Base-by-base conservation (phyloP, 2,329 filamentous ascomycete species). In the Lasiodiplodia hormozganensis region DNA sequence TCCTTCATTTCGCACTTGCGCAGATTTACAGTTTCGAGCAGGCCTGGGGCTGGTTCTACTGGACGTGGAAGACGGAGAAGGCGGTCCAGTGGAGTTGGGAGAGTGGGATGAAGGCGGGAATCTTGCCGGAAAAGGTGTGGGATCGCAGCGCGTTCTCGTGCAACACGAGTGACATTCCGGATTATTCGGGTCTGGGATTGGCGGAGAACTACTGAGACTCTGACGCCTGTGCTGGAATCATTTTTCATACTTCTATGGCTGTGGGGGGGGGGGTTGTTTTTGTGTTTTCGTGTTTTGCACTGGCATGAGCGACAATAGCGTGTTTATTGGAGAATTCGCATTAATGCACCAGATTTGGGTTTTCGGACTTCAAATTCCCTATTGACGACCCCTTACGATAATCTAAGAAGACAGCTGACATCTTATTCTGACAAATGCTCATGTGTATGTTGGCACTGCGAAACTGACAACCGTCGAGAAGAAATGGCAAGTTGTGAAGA, bases 31-130 rank as follows among this genome's bases (percentile, higher is more conserved):
- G 90, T 69, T 99, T 98, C 76, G 95, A 98, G 80, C 89, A 90
- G 71, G 93, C 92, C 6, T 96, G 92, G 90, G 96, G 96, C 60
- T 99, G 96, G 96, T 97, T 97, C 82, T 99, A 99, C 82, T 99
- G 96, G 96, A 98, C 94, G 40, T 97, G 96, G 95, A 88, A 94
- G 81, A 97, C 95, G 36, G 95, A 98, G 83, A 85, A 82, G 72
- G 90, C 92, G 60, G 85, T 89, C 69, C 93, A 97, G 82, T 99
- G 96, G 96, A 97, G 94, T 78, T 97, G 96, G 83, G 89, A 94
- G 80, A 85, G 89, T 71, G 94, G 93, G 0, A 83, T 94, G 71
- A 86, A 86, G 65, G 91, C 91, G 1, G 93, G 93, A 0, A 93
- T 95, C 58, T 79, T 99, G 81, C 96, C 96, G 1, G 69, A 76